These are phyloP conservation scores for Fusarium euwallaceae DNA, from an alignment of 2,329 filamentous ascomycete species.

Conservation along the genomic window DNA sequence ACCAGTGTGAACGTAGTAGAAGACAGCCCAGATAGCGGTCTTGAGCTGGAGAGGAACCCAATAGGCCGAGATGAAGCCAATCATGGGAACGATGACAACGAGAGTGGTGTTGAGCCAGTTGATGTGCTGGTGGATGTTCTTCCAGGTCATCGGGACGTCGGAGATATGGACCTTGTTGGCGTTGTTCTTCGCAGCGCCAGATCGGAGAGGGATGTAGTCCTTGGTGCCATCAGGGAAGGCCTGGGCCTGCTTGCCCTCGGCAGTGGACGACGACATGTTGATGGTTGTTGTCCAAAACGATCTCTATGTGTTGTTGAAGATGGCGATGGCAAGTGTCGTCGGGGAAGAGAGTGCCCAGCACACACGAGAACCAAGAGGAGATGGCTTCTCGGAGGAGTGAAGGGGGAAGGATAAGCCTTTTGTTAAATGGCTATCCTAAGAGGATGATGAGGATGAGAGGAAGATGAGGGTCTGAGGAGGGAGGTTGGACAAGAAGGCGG, in stretches of 20 bases:
- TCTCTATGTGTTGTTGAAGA: constrained; percentile 13
- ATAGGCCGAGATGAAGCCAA: constrained; percentile 79
- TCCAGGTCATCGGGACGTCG: constrained; percentile 81
- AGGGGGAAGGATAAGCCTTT: constrained; percentile 29
- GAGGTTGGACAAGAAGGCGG: constrained; percentile 33
- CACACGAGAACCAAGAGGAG: constrained; percentile 38
- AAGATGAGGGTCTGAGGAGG: constrained; percentile 24
- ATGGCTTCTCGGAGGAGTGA: constrained; percentile 35
- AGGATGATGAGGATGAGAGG: constrained; percentile 17
- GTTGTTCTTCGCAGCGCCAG: constrained; percentile 35
- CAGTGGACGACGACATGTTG: constrained; percentile 56
- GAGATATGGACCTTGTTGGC: constrained; percentile 76
- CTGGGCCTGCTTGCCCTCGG: constrained; percentile 53
- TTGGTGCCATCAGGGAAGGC: constrained; percentile 66
- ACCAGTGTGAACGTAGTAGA: constrained; percentile 88
- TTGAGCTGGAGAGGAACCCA: constrained; percentile 82
- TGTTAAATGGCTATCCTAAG: constrained; percentile 36
- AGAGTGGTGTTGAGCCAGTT: constrained; percentile 92
- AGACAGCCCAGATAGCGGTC: constrained; percentile 79
- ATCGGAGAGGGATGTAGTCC: constrained; percentile 66
- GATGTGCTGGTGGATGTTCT: constrained; percentile 92
- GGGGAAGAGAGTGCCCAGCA: constrained; percentile 23
- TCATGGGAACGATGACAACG: constrained; percentile 82
- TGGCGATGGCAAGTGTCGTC: constrained; percentile 33
- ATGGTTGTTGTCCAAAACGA: constrained; percentile 4